phyloP scores from a whole-genome alignment of 768 basidiomycete genomes.

The Panaeolus cyanescens region DNA sequence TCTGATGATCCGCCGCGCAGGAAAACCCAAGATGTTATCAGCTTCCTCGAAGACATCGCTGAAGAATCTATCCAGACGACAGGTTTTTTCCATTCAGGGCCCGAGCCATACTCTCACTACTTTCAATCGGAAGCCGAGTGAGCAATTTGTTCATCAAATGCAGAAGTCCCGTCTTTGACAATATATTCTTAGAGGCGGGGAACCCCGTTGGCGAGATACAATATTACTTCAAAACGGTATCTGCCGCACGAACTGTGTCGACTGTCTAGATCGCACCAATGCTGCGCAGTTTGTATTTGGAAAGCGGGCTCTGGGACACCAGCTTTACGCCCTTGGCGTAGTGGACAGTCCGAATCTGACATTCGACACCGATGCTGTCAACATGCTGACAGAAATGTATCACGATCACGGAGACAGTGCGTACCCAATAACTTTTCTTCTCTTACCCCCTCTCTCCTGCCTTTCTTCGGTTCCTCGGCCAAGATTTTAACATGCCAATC shows the following conservation, averaged over 20 bases:
- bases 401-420: slow-evolving; percentile 95
- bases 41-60: slow-evolving; percentile 91
- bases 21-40: slow-evolving; percentile 94
- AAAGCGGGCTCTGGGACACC: slow-evolving; percentile 91
- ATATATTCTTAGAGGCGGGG: slow-evolving; percentile 21
- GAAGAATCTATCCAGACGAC: slow-evolving; percentile 92
- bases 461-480: not conserved
- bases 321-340: slow-evolving; percentile 91
- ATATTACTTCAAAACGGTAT: slow-evolving; percentile 91
- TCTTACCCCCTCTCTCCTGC: not conserved
- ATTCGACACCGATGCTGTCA: slow-evolving; percentile 93
- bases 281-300: slow-evolving; percentile 97
- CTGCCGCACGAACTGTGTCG: slow-evolving; percentile 94
- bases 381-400: slow-evolving; percentile 98
- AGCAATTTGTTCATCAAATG: slow-evolving; percentile 12
- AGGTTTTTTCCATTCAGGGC: slow-evolving; percentile 93
- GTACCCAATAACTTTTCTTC: slow-evolving; percentile 24
- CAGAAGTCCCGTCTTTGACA: not conserved
- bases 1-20: slow-evolving; percentile 36
- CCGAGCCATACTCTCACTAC: slow-evolving; percentile 79
- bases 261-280: slow-evolving; percentile 95
- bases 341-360: slow-evolving; percentile 82
- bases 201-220: slow-evolving; percentile 54
- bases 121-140: slow-evolving; percentile 48
- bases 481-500: not conserved